Base-by-base conservation (phyloP, 2,329 filamentous ascomycete species). In the Nectriaceae sp. region DNA sequence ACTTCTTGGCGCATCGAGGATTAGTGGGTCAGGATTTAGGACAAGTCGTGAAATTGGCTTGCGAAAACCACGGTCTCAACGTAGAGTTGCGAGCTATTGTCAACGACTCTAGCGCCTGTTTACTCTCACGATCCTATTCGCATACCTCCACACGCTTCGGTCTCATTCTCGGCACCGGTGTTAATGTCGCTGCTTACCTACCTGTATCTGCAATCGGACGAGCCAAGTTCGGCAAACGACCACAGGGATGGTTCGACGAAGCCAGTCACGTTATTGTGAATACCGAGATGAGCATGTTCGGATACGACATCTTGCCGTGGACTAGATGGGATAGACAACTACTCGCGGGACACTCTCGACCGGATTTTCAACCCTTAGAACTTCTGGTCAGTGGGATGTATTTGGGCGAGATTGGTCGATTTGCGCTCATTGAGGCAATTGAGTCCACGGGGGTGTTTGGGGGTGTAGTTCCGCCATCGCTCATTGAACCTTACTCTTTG, bases 211-310 rank as follows among this genome's bases (percentile, higher is more conserved):
- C 79, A 15, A 75, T 88, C 45, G 74, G 77, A 21, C 71, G 69
- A 37, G 49, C 68, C 40, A 87, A 86, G 62, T 85, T 83, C 50
- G 82, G 82, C 36, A 60, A 67, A 21, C 75, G 82, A 8, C 79
- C 82, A 1, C 62, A 68, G 5, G 66, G 66, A 24, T 86, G 83
- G 83, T 80, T 82, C 57, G 72, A 78, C 19, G 70, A 72, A 18
- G 83, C 82, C 4, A 79, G 74, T 47, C 80, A 86, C 56, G 82
- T 87, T 47, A 80, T 87, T 50, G 77, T 87, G 56, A 87, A 87
- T 64, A 86, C 83, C 1, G 84, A 87, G 64, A 66, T 87, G 26
- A 79, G 83, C 56, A 87, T 87, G 83, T 86, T 85, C 61, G 84
- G 84, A 13, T 70, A 75, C 42, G 77, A 70, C 47, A 75, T 84